phyloP scores from a whole-genome alignment of 306 rosid genomes.

The Quercus agrifolia region DNA sequence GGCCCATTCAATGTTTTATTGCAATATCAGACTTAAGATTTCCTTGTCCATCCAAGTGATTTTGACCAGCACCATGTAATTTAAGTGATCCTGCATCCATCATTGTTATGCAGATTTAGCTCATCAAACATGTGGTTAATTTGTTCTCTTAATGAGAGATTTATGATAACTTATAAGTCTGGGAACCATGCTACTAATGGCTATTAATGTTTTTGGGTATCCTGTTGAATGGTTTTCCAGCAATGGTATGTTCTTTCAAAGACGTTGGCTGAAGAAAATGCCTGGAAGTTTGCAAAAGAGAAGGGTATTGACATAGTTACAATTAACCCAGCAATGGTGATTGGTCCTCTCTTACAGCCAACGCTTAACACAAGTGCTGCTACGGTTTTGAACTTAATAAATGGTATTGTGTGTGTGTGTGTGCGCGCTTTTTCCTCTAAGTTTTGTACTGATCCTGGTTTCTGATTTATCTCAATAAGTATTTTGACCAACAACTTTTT shows the following conservation, averaged over 20 bases:
- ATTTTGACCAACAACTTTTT: neutral
- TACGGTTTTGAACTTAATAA: slow-evolving; percentile 42
- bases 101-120: neutral
- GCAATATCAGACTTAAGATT: neutral
- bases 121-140: neutral
- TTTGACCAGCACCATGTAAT: neutral
- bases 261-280: slow-evolving; percentile 88
- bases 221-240: slow-evolving; percentile 32
- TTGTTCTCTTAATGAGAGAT: neutral
- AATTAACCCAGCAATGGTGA: slow-evolving; percentile 68
- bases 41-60: neutral
- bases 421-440: neutral
- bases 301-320: slow-evolving; percentile 69
- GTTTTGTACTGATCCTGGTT: neutral
- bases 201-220: slow-evolving; percentile 2
- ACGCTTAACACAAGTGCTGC: slow-evolving; percentile 58
- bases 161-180: neutral
- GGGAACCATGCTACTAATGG: neutral
- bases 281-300: slow-evolving; percentile 79
- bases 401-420: slow-evolving; percentile 34
- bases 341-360: slow-evolving; percentile 79
- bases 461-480: neutral
- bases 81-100: neutral
- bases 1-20: neutral
- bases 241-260: slow-evolving; percentile 73